These are phyloP conservation scores for Trichomonas vaginalis DNA, from an alignment of 208 protist genomes.

Conservation along the genomic window DNA sequence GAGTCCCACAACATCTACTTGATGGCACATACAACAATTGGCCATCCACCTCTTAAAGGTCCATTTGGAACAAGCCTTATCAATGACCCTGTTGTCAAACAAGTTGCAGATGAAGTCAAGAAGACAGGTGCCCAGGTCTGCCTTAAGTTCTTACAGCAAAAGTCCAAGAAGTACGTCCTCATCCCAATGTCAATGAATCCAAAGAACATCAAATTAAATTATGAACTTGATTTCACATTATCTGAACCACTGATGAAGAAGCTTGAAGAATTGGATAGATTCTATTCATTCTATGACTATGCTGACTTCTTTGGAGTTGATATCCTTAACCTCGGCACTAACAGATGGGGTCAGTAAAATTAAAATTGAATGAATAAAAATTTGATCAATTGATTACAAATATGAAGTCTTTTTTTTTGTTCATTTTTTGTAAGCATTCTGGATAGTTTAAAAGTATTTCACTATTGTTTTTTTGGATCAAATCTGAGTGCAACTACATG, in stretches of 20 bases:
- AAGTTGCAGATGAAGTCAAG: neutral
- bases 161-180: neutral
- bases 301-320: neutral
- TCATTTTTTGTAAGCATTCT: too few species aligned
- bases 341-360: too few species aligned
- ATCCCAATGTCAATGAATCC: neutral
- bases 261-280: neutral
- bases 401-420: too few species aligned
- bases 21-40: conserved; percentile 24
- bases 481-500: too few species aligned
- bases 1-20: conserved; percentile 11
- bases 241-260: neutral
- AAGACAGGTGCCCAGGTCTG: neutral
- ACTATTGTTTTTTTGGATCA: too few species aligned
- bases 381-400: too few species aligned
- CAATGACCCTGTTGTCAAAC: neutral
- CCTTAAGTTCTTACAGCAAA: neutral
- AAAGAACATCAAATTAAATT: neutral
- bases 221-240: neutral
- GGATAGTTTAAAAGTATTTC: too few species aligned
- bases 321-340: neutral
- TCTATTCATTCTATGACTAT: neutral
- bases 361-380: too few species aligned
- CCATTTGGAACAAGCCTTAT: neutral
- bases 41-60: neutral